Conservation (phyloP, 2,329 filamentous ascomycete species). For the Fusarium multiceps region DNA sequence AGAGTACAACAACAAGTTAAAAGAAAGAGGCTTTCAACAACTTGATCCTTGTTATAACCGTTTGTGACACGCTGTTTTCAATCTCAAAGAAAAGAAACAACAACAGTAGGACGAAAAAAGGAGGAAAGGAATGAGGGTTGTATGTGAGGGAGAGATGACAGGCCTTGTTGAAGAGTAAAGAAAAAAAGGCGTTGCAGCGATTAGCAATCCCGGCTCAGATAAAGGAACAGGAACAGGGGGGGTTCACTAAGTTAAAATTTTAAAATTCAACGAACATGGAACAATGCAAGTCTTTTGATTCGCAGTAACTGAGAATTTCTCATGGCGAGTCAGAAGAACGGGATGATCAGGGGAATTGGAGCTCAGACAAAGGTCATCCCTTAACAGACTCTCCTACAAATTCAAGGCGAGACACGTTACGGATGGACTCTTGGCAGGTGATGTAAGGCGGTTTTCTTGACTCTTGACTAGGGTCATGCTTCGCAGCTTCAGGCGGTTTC, state of each 20-base stretch:
- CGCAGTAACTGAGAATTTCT: neutral
- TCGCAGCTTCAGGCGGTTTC: neutral
- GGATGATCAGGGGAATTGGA: constrained; percentile 34
- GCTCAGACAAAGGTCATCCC: neutral
- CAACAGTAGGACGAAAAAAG: constrained; percentile 3
- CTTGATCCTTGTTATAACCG: neutral
- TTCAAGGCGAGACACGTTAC: constrained; percentile 10
- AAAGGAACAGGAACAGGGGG: constrained; percentile 19
- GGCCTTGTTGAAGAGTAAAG: constrained; percentile 7
- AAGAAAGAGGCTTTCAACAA: neutral
- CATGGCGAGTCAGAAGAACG: constrained; percentile 27
- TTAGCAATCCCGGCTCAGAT: constrained; percentile 39
- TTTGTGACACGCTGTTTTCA: constrained; percentile 8
- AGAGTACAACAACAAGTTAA: neutral
- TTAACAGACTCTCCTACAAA: constrained; percentile 3
- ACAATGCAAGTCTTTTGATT: neutral
- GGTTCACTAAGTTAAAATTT: neutral
- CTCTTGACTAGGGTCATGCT: constrained; percentile 14
- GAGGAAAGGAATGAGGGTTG: constrained; percentile 12
- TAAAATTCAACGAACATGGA: neutral
- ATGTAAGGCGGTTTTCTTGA: constrained; percentile 23
- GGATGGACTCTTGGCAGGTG: constrained; percentile 9
- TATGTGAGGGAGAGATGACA: constrained; percentile 17
- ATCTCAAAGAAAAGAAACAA: constrained; percentile 6
- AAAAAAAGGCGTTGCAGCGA: constrained; percentile 31